Base-by-base conservation (phyloP, 2,329 filamentous ascomycete species). In the Pochonia chlamydosporia region DNA sequence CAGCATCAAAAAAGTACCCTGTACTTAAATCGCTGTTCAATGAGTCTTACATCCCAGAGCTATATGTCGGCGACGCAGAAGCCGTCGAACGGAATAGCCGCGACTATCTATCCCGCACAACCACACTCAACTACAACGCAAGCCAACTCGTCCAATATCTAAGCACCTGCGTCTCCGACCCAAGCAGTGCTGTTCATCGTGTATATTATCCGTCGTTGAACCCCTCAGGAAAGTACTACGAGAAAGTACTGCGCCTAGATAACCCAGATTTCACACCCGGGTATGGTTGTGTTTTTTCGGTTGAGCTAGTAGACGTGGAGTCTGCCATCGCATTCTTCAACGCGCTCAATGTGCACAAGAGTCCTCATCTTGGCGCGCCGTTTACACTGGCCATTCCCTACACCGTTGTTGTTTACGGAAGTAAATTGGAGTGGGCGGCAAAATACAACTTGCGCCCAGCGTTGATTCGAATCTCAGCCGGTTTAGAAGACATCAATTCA, bases 341-440 rank as follows among this genome's bases (percentile, higher is more conserved):
- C 46, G 59, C 59, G 31, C 46, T 75, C 4, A 56, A 65, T 26
- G 59, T 75, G 24, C 66, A 71, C 57, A 63, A 68, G 11, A 71
- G 73, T 0, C 72, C 73, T 1, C 70, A 74, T 52, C 59, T 78
- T 0, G 74, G 74, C 2, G 73, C 72, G 3, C 70, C 70, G 51
- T 53, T 64, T 43, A 75, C 71, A 5, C 57, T 78, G 2, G 64
- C 63, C 7, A 28, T 37, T 20, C 40, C 48, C 3, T 50, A 72
- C 52, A 66, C 63, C 41, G 55, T 61, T 14, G 50, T 63, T 9
- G 55, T 64, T 1, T 69, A 63, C 47, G 58, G 58, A 4, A 62
- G 59, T 13, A 59, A 64, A 36, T 49, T 57, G 21, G 60, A 65
- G 7, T 58, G 61, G 37, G 62, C 59, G 1, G 60, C 53, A 31